These are phyloP conservation scores for Aspergillus ustus DNA, from an alignment of 2,329 filamentous ascomycete genomes.

Conservation along the genomic window DNA sequence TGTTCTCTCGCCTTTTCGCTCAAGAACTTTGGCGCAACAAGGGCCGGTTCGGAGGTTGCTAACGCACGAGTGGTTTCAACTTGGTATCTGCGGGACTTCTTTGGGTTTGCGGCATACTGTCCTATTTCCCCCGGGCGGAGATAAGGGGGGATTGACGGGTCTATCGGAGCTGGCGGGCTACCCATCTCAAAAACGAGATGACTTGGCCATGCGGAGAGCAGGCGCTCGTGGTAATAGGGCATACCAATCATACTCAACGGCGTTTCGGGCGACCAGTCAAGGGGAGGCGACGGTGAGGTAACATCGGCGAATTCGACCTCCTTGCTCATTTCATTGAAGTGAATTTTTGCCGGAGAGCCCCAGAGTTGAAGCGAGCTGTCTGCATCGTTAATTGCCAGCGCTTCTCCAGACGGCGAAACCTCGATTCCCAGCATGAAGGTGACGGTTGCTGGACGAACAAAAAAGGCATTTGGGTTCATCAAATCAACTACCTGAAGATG, in stretches of 20 bases:
- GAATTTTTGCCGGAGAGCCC: conserved; percentile 83
- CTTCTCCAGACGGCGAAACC: conserved; percentile 85
- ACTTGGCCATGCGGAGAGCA: conserved; percentile 88
- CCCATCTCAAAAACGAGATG: conserved; percentile 85
- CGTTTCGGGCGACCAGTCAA: conserved; percentile 75
- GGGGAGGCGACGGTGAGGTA: conserved; percentile 62
- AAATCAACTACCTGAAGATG: conserved; percentile 96
- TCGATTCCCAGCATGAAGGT: conserved; percentile 80
- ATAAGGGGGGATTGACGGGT: conserved; percentile 69
- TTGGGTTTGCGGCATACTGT: conserved; percentile 76
- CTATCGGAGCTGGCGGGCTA: conserved; percentile 76
- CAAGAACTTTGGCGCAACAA: conserved; percentile 84
- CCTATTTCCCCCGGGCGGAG: conserved; percentile 76
- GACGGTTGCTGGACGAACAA: conserved; percentile 80
- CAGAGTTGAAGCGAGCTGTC: conserved; percentile 82
- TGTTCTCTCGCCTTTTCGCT: conserved; percentile 85
- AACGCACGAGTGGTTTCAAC: conserved; percentile 73
- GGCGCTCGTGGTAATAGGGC: conserved; percentile 86
- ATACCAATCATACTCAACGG: conserved; percentile 86
- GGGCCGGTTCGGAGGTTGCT: conserved; percentile 63
- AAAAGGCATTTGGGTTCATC: conserved; percentile 88
- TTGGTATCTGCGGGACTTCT: conserved; percentile 77
- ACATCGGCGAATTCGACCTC: conserved; percentile 78
- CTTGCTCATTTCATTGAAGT: conserved; percentile 80
- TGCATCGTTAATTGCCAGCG: conserved; percentile 77